phyloP scores from a whole-genome alignment of 345 rosid genomes.

The Nasturtium officinale region DNA sequence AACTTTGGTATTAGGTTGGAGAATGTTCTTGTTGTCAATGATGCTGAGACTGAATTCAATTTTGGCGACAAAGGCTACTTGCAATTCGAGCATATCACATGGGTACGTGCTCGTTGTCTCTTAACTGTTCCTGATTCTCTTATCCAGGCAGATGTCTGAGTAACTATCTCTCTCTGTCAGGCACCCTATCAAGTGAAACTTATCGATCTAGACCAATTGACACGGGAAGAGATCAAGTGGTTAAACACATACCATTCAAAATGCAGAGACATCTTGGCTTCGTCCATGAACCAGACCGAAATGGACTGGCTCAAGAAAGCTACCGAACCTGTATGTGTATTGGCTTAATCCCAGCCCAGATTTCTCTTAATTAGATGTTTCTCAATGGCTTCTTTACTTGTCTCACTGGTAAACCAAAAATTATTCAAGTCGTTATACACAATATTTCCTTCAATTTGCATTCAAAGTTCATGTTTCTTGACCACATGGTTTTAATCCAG shows the following conservation, averaged over 20 bases:
- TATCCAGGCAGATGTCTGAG: not conserved
- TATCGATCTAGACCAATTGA: slow-evolving; percentile 58
- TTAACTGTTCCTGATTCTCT: not conserved
- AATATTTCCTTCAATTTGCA: slow-evolving; percentile 3
- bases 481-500: not conserved
- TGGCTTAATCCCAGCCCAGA: slow-evolving; percentile 5
- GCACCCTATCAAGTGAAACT: slow-evolving; percentile 91
- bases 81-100: slow-evolving; percentile 90
- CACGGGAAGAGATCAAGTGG: slow-evolving; percentile 76
- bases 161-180: slow-evolving; percentile 32
- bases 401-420: slow-evolving; percentile 14
- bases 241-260: slow-evolving; percentile 72
- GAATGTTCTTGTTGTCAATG: slow-evolving; percentile 81
- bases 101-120: slow-evolving; percentile 59
- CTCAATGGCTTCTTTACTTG: slow-evolving; percentile 10
- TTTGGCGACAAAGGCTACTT: slow-evolving; percentile 94
- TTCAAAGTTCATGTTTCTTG: slow-evolving; percentile 28
- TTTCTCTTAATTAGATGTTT: slow-evolving; percentile 21
- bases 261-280: slow-evolving; percentile 72
- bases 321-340: slow-evolving; percentile 66
- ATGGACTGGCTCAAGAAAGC: slow-evolving; percentile 88
- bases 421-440: slow-evolving; percentile 18
- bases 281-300: slow-evolving; percentile 68
- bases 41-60: slow-evolving; percentile 75
- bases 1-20: slow-evolving; percentile 93